These are phyloP conservation scores for Symbiodinium natans DNA, from an alignment of 73 alveolate species.

Conservation along the genomic window DNA sequence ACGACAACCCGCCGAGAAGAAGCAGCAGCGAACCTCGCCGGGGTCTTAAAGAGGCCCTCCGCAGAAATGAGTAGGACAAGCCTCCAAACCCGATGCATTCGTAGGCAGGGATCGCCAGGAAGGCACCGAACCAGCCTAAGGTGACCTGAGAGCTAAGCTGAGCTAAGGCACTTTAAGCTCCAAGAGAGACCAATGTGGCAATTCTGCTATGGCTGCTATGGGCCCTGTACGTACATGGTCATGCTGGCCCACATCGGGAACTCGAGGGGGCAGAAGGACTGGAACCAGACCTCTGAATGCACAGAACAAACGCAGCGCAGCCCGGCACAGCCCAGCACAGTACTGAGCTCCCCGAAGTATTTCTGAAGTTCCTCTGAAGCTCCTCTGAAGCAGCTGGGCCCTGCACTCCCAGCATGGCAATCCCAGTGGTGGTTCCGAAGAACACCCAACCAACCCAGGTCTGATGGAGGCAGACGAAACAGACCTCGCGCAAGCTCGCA, in stretches of 20 bases:
- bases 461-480: constrained; percentile 66
- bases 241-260: constrained; percentile 91
- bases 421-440: constrained; percentile 55
- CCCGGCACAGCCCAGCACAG: neutral
- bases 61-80: no score
- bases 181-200: no score
- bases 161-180: no score
- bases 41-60: no score
- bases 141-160: constrained; percentile 28
- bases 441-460: constrained; percentile 77
- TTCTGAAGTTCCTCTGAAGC: neutral
- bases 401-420: constrained; percentile 51
- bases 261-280: constrained; percentile 59
- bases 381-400: neutral
- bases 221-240: constrained; percentile 53
- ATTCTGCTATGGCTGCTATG: no score
- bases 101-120: constrained; percentile 51
- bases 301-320: neutral
- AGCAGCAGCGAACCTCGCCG: constrained; percentile 68
- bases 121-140: constrained; percentile 76
- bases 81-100: constrained; percentile 60
- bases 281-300: constrained; percentile 63
- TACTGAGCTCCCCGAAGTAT: neutral
- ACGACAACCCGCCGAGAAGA: constrained; percentile 54
- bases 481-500: neutral